phyloP scores from a whole-genome alignment of 768 basidiomycete genomes.

The Agaricus blazei region DNA sequence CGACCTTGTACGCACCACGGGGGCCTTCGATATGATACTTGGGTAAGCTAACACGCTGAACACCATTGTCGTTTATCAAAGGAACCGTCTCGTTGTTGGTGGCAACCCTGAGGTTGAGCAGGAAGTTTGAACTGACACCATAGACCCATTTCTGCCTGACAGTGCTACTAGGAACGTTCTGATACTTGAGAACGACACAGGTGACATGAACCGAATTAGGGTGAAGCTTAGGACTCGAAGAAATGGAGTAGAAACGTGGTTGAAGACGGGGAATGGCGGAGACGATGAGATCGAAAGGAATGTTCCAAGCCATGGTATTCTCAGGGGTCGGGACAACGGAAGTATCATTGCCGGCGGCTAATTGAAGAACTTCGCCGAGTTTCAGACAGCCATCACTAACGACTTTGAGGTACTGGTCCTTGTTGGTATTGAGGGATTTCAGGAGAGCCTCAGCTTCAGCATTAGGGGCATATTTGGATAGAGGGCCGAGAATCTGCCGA shows the following conservation, averaged over 20 bases:
- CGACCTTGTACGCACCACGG: conserved; percentile 73
- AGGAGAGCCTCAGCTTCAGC: conserved; percentile 71
- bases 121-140: conserved; percentile 93
- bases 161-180: conserved; percentile 52
- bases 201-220: conserved; percentile 92
- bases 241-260: conserved; percentile 98
- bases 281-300: conserved; percentile 96
- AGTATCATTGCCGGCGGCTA: conserved; percentile 80
- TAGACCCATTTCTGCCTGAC: conserved; percentile 66
- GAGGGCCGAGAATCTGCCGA: conserved; percentile 84
- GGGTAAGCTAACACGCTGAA: conserved; percentile 46
- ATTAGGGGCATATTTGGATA: conserved; percentile 86
- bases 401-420: conserved; percentile 78
- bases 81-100: conserved; percentile 52
- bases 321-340: conserved; percentile 49
- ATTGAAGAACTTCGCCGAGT: conserved; percentile 88
- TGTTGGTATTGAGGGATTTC: conserved; percentile 76
- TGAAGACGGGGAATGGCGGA: conserved; percentile 92
- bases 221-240: conserved; percentile 90
- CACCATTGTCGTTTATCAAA: conserved; percentile 29
- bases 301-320: conserved; percentile 82
- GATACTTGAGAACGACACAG: conserved; percentile 91
- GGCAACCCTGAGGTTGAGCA: conserved; percentile 86
- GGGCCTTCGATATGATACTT: conserved; percentile 88
- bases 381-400: conserved; percentile 83